These are phyloP conservation scores for Drosera capensis DNA, from an alignment of 148 eudicot species.

Conservation along the genomic window DNA sequence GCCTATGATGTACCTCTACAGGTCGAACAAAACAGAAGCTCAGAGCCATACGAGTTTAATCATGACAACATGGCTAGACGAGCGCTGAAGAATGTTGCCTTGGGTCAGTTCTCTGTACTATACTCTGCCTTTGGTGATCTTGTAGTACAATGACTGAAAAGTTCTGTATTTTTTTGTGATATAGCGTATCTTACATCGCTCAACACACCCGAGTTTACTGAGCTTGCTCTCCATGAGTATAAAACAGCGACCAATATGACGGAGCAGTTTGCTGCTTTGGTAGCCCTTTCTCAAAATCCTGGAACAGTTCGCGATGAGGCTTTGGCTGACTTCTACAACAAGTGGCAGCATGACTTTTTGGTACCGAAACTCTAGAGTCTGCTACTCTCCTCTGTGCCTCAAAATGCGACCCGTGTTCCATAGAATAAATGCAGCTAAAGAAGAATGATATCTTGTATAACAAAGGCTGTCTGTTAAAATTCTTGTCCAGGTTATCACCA, in stretches of 20 bases:
- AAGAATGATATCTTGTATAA: no score
- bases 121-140: background rate
- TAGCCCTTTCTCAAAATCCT: conserved; percentile 72
- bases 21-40: conserved; percentile 73
- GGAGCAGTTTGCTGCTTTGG: conserved; percentile 79
- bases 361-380: no score
- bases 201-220: conserved; percentile 43
- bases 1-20: conserved; percentile 4
- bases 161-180: conserved; percentile 3
- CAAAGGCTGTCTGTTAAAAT: no score
- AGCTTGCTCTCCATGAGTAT: conserved; percentile 75
- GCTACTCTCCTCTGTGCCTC: no score
- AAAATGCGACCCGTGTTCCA: no score
- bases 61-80: conserved; percentile 73
- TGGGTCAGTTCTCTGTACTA: conserved; percentile 29
- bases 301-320: conserved; percentile 59
- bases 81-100: conserved; percentile 73
- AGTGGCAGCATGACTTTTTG: conserved; percentile 87
- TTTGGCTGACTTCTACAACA: conserved; percentile 75
- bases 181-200: conserved; percentile 78
- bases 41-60: conserved; percentile 56
- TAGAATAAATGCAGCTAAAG: no score
- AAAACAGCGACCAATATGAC: conserved; percentile 85
- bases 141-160: background rate
- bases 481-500: conserved; percentile 59